phyloP scores from a whole-genome alignment of 805 yeast genomes.

The Lachancea cidri region DNA sequence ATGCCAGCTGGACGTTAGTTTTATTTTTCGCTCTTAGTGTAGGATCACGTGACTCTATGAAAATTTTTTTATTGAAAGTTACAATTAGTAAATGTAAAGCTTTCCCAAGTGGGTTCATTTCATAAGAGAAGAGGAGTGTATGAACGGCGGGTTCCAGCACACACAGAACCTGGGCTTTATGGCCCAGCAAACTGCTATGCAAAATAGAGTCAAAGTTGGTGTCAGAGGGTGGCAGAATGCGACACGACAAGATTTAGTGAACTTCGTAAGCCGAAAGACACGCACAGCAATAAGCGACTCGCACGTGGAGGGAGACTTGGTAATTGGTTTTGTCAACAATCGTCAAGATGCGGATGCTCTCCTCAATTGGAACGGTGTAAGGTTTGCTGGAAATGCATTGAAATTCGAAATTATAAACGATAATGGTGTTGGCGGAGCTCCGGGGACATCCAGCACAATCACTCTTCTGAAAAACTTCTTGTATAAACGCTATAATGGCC shows the following conservation, averaged over 20 bases:
- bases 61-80: too few relatives aligned
- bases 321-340: conserved; percentile 54
- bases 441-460: conserved; percentile 44
- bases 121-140: background rate
- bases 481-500: conserved; percentile 60
- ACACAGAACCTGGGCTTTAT: conserved; percentile 23
- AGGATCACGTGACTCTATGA: background rate
- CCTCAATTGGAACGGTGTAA: conserved; percentile 63
- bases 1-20: background rate
- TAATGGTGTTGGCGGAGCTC: conserved; percentile 13
- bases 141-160: conserved; percentile 23
- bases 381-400: conserved; percentile 71
- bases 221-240: conserved; percentile 83
- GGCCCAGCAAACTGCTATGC: conserved; percentile 26
- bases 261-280: conserved; percentile 65
- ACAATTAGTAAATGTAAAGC: too few relatives aligned
- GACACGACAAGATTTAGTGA: conserved; percentile 57
- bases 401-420: conserved; percentile 40
- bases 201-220: conserved; percentile 48
- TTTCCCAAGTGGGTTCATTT: background rate
- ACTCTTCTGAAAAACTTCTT: conserved; percentile 59
- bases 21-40: background rate
- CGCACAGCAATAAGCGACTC: conserved; percentile 50
- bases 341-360: conserved; percentile 55
- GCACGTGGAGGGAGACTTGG: conserved; percentile 47